A percentile compares a stretch with the other conserved stretches of the same genome.
These are phyloP conservation scores for Fagus sylvatica DNA, from an alignment of 306 rosid genomes.

Conservation along the genomic window DNA sequence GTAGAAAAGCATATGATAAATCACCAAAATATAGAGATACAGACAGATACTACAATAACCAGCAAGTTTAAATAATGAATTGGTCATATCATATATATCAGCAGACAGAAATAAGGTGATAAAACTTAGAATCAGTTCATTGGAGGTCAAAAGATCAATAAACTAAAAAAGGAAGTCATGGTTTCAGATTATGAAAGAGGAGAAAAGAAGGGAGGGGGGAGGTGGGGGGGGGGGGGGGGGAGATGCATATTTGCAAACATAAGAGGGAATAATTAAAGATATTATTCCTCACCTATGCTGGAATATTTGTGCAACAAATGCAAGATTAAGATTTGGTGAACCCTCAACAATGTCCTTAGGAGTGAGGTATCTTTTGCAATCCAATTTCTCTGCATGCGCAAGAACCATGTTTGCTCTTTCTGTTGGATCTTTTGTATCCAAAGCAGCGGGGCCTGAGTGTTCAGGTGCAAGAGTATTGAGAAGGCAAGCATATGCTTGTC, in stretches of 20 bases:
- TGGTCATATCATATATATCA: not conserved
- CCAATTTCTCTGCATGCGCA: slow-evolving; percentile 90
- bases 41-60: slow-evolving; percentile 1
- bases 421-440: slow-evolving; percentile 67
- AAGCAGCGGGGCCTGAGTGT: slow-evolving; percentile 62
- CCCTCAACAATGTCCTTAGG: slow-evolving; percentile 94
- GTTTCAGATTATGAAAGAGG: no score
- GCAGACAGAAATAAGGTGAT: no score
- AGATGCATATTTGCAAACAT: slow-evolving; percentile 20
- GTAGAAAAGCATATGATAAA: not conserved
- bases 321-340: slow-evolving; percentile 98
- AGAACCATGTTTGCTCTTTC: slow-evolving; percentile 90
- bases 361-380: slow-evolving; percentile 92
- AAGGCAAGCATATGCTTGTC: slow-evolving; percentile 93
- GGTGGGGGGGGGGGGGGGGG: not conserved
- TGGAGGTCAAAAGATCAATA: not conserved
- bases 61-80: not conserved
- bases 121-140: not conserved
- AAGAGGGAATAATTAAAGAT: slow-evolving; percentile 3
- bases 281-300: slow-evolving; percentile 78
- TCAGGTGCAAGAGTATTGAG: slow-evolving; percentile 97
- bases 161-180: not conserved
- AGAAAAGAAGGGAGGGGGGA: no score
- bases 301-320: slow-evolving; percentile 98
- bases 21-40: not conserved